These are phyloP conservation scores for Phtheirospermum japonicum DNA, from an alignment of 257 asterid species.

Conservation along the genomic window DNA sequence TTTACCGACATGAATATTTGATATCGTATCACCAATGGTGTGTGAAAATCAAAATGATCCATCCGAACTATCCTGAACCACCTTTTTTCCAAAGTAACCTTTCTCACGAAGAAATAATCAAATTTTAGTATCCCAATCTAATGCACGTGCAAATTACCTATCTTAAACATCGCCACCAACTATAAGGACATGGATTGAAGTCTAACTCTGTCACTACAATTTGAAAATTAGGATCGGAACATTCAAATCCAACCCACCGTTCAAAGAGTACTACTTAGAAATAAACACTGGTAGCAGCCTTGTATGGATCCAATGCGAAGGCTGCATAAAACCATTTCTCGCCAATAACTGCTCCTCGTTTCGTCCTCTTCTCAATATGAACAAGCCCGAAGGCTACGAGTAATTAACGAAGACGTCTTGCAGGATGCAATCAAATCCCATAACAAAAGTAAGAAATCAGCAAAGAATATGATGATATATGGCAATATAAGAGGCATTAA, in stretches of 20 bases:
- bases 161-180: too few species aligned
- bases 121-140: constrained; percentile 17
- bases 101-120: constrained; percentile 17
- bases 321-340: constrained; percentile 28
- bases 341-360: constrained; percentile 27
- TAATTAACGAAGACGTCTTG: too few species aligned
- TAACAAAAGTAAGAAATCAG: too few species aligned
- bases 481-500: too few species aligned
- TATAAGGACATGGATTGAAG: background rate
- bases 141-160: background rate
- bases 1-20: too few species aligned
- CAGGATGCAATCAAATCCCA: too few species aligned
- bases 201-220: constrained; percentile 6
- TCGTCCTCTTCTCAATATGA: too few species aligned
- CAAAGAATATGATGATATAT: too few species aligned
- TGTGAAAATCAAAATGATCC: constrained; percentile 17
- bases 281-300: constrained; percentile 20
- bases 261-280: constrained; percentile 24
- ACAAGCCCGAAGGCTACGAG: too few species aligned
- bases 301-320: constrained; percentile 26
- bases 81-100: constrained; percentile 24
- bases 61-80: constrained; percentile 23
- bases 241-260: constrained; percentile 26
- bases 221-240: too few species aligned
- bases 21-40: too few species aligned